Percentiles rank a stretch among this genome's conserved stretches.
phyloP scores from a whole-genome alignment of 257 asterid species.

The Nicotiana obtusifolia region DNA sequence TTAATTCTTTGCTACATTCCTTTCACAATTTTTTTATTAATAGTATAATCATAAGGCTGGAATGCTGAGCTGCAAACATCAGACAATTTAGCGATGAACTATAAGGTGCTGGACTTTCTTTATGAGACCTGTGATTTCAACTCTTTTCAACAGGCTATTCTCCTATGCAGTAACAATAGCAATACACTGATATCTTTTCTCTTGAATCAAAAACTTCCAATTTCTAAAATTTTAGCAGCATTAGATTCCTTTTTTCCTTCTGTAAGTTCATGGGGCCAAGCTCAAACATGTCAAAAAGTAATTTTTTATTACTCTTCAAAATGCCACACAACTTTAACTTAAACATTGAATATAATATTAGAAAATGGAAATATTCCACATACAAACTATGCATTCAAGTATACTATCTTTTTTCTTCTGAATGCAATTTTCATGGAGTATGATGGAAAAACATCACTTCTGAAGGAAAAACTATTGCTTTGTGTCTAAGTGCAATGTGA shows the following conservation, averaged over 20 bases:
- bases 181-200: not conserved
- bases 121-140: not conserved
- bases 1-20: not conserved
- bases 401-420: not conserved
- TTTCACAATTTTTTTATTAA: not conserved
- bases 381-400: conserved; percentile 7
- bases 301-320: not conserved
- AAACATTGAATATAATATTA: not conserved
- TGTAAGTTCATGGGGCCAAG: not conserved
- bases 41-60: not conserved
- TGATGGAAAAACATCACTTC: not conserved
- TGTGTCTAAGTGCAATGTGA: conserved; percentile 28
- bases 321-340: not conserved
- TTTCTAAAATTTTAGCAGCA: not conserved
- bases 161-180: not conserved
- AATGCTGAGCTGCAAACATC: not conserved
- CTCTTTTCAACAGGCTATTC: not conserved
- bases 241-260: not conserved
- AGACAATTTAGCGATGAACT: not conserved
- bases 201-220: not conserved
- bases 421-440: not conserved
- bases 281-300: too few species aligned
- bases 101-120: not conserved
- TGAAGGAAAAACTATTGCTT: conserved; percentile 3
- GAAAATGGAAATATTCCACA: not conserved